phyloP scores from a whole-genome alignment of 306 rosid species.

The Pterocarpus santalinus region DNA sequence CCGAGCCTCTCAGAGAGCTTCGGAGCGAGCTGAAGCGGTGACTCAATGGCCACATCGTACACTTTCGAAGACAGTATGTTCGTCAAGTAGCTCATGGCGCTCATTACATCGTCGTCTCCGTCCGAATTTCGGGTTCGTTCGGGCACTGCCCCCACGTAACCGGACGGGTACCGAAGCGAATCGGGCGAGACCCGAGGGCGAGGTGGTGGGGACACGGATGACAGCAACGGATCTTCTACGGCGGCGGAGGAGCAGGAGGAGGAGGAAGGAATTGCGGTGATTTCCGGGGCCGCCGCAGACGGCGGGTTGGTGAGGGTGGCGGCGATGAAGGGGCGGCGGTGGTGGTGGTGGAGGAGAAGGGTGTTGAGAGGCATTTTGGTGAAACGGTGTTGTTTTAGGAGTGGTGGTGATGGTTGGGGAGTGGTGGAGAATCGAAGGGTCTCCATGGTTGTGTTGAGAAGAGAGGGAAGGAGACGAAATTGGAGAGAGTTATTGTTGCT shows the following conservation, averaged over 20 bases:
- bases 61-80: constrained; percentile 84
- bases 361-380: not conserved
- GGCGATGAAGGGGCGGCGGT: constrained; percentile 35
- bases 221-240: constrained; percentile 31
- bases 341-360: constrained; percentile 1
- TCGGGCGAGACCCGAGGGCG: constrained; percentile 53
- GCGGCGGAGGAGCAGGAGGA: constrained; percentile 28
- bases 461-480: not conserved
- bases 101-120: constrained; percentile 33
- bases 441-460: constrained; percentile 55
- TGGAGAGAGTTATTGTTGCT: not conserved
- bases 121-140: constrained; percentile 43
- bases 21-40: constrained; percentile 82
- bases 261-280: constrained; percentile 4
- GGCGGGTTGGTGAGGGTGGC: constrained; percentile 62
- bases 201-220: not conserved
- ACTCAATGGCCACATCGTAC: constrained; percentile 81
- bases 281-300: not conserved
- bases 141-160: constrained; percentile 83
- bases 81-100: constrained; percentile 78
- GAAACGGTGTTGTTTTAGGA: constrained; percentile 10
- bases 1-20: constrained; percentile 80
- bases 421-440: constrained; percentile 53
- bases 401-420: constrained; percentile 28
- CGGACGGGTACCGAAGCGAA: constrained; percentile 75